phyloP scores from a whole-genome alignment of 164 flowering plant species.

The Annona cherimola region DNA sequence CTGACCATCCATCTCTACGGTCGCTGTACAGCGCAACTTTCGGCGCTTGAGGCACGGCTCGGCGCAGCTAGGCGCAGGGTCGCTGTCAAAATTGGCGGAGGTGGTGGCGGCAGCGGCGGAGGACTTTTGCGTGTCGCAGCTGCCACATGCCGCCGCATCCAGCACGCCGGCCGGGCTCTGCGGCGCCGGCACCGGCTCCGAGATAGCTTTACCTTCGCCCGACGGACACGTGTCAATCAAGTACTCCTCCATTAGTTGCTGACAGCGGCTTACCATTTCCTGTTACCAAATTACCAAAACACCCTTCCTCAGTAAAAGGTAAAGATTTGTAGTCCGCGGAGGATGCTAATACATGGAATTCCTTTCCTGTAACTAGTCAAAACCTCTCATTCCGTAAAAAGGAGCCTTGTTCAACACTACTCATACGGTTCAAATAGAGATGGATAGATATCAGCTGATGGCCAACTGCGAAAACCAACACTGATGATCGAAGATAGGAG shows the following conservation, averaged over 20 bases:
- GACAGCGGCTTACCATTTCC: constrained; percentile 65
- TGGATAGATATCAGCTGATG: too few species aligned
- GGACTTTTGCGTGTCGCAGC: constrained; percentile 44
- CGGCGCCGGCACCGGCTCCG: constrained; percentile 24
- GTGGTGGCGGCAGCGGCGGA: constrained; percentile 11
- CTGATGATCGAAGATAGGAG: too few species aligned
- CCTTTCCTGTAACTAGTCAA: neutral
- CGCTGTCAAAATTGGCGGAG: too few species aligned
- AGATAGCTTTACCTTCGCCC: constrained; percentile 11
- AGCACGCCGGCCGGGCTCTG: constrained; percentile 56
- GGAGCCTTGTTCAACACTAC: too few species aligned
- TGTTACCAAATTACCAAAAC: constrained; percentile 10
- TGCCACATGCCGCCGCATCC: constrained; percentile 57
- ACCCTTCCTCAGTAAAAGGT: neutral
- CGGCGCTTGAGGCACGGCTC: constrained; percentile 31
- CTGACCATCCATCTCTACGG: constrained; percentile 19
- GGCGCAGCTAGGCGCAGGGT: constrained; percentile 12
- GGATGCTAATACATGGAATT: neutral
- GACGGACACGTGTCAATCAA: constrained; percentile 53
- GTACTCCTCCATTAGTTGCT: constrained; percentile 56
- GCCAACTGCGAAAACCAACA: neutral
- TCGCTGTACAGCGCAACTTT: constrained; percentile 32
- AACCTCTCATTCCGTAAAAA: neutral
- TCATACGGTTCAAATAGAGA: too few species aligned
- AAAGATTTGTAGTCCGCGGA: neutral